A percentile compares a stretch with the other conserved stretches of the same genome.
phyloP scores from a whole-genome alignment of 805 yeast species.

The Yamadazyma ubonensis region DNA sequence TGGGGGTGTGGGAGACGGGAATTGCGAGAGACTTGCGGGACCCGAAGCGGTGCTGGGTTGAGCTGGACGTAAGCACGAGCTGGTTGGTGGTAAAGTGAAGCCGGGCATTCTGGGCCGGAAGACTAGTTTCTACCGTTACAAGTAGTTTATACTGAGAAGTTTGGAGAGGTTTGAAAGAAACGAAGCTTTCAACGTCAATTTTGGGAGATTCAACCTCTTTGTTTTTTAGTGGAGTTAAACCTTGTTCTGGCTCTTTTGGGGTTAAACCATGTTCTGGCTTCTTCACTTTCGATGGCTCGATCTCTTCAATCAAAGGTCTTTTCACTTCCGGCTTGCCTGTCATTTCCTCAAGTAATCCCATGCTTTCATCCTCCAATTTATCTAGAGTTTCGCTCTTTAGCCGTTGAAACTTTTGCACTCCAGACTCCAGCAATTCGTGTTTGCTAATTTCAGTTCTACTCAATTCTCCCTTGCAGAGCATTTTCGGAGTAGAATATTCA shows the following conservation, averaged over 20 bases:
- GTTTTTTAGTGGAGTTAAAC: no score
- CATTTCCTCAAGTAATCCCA: conserved; percentile 44
- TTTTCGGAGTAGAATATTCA: conserved; percentile 65
- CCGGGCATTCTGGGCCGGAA: conserved; percentile 9
- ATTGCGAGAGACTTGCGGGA: conserved; percentile 3
- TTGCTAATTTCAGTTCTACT: conserved; percentile 44
- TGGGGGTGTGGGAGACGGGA: conserved; percentile 1
- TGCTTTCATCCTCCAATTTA: no score
- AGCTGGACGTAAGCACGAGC: conserved; percentile 5
- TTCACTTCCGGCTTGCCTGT: conserved; percentile 17
- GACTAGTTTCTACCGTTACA: conserved; percentile 11
- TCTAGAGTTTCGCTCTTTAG: conserved; percentile 36
- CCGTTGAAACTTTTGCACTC: conserved; percentile 35
- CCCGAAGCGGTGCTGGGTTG: conserved; percentile 1
- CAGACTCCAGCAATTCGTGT: conserved; percentile 40
- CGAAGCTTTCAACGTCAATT: neutral
- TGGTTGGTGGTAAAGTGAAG: conserved; percentile 4
- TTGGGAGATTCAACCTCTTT: neutral
- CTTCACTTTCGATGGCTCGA: conserved; percentile 25
- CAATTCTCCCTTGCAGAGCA: conserved; percentile 66
- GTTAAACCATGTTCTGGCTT: neutral
- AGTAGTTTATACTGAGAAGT: conserved; percentile 1
- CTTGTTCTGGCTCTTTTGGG: no score
- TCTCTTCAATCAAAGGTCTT: conserved; percentile 51
- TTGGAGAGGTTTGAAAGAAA: conserved; percentile 18